Evolutionary conservation across 2,329 filamentous ascomycete genomes (phyloP).

Genomic region (Talaromyces piceae): DNA sequence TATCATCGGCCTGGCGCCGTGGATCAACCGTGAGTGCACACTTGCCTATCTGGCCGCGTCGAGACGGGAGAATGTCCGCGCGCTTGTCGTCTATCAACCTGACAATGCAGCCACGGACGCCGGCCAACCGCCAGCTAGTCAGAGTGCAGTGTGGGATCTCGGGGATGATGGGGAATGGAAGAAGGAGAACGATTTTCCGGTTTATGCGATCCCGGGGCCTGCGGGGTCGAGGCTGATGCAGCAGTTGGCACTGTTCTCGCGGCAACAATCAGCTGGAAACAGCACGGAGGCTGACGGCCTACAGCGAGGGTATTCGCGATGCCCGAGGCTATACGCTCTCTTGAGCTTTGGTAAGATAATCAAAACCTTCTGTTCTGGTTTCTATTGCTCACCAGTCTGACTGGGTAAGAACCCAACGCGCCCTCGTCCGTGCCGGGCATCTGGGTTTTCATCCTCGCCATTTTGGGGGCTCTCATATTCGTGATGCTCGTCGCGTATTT

Average conservation of each 20-base stretch:
- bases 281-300: not conserved
- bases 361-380: constrained; percentile 41
- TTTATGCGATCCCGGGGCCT: constrained; percentile 70
- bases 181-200: constrained; percentile 61
- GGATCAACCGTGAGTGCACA: constrained; percentile 69
- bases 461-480: constrained; percentile 68
- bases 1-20: constrained; percentile 76
- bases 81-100: constrained; percentile 50
- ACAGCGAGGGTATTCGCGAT: not conserved
- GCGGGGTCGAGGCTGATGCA: constrained; percentile 62
- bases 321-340: constrained; percentile 41
- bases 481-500: constrained; percentile 61
- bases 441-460: constrained; percentile 74
- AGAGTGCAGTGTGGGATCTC: constrained; percentile 62
- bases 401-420: constrained; percentile 18
- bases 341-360: constrained; percentile 39
- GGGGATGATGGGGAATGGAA: constrained; percentile 66
- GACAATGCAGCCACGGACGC: constrained; percentile 38
- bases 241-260: constrained; percentile 68
- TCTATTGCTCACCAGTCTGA: constrained; percentile 12
- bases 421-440: constrained; percentile 56
- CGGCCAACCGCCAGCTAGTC: constrained; percentile 56
- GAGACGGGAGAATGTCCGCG: constrained; percentile 55
- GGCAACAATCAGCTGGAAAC: constrained; percentile 34
- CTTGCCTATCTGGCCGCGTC: constrained; percentile 59